Evolutionary conservation across 441 rosid genomes (phyloP), one percentile per base, ranked within the genome.

Genomic region (Croton laevigatus): DNA sequence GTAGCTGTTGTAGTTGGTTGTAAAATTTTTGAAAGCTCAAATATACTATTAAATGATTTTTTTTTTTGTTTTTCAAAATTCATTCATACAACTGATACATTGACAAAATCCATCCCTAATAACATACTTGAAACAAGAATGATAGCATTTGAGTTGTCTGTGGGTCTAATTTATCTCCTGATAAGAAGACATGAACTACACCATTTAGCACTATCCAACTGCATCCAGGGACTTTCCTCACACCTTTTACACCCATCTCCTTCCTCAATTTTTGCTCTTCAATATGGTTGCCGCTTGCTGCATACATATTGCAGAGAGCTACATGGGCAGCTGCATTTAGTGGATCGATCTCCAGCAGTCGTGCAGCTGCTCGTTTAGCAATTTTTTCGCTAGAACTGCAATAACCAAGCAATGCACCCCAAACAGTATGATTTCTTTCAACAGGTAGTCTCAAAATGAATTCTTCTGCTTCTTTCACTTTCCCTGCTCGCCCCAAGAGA

Each of bases 211-310:
- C 76, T 75, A 93, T 72, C 98, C 97, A 87, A 79, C 94, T 89
- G 77, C 91, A 91, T 63, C 98, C 96, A 45, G 97, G 96, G 45
- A 68, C 81, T 82, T 91, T 93, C 69, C 80, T 89, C 83, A 92
- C 87, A 17, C 93, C 89, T 75, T 83, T 90, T 74, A 81, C 40
- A 40, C 88, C 83, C 95, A 93, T 90, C 73, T 84, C 89, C 73
- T 78, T 85, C 79, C 95, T 86, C 78, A 85, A 67, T 51, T 84
- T 76, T 55, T 85, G 85, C 82, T 86, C 97, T 70, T 81, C 84
- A n/a, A 51, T 66, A 75, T 82, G 83, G 68, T 54, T 71, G 19
- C 94, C 87, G 59, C 69, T 78, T 10, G 85, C 85, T 3, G 88
- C 87, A 79, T 85, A 88, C 49, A 89, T 65, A 45, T 93, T 93